Evolutionary conservation across 345 rosid genomes (phyloP).

Genomic region (Combretum micranthum): DNA sequence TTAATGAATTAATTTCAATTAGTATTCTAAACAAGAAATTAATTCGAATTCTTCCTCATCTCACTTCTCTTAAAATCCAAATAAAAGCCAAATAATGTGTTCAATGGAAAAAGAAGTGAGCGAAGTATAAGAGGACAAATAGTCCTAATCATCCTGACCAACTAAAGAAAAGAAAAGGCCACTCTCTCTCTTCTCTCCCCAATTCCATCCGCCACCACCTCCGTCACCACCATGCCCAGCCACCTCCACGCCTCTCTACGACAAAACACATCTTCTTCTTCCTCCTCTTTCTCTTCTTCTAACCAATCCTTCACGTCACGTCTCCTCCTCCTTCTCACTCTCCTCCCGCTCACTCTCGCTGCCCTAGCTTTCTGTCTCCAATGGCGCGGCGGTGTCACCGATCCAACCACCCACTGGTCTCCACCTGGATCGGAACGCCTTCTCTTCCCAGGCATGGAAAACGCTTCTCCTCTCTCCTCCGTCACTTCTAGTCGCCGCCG

Average conservation of each 20-base stretch:
- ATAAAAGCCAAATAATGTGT: no score
- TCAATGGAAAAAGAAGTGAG: not conserved
- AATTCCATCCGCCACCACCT: no score
- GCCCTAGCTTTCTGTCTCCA: conserved; percentile 81
- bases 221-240: conserved; percentile 47
- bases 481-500: conserved; percentile 29
- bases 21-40: no score
- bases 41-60: no score
- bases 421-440: conserved; percentile 51
- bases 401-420: conserved; percentile 59
- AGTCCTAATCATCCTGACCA: no score
- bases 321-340: conserved; percentile 70
- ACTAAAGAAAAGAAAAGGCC: not conserved
- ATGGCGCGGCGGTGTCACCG: conserved; percentile 79
- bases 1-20: no score
- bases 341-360: conserved; percentile 84
- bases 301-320: conserved; percentile 40
- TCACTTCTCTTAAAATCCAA: no score
- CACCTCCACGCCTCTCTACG: conserved; percentile 53
- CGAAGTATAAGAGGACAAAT: no score
- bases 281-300: conserved; percentile 16
- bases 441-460: conserved; percentile 87
- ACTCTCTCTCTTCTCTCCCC: not conserved
- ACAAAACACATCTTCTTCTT: conserved; percentile 24
- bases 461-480: conserved; percentile 57